These are phyloP conservation scores for Cutaneotrichosporon mucoides DNA, from an alignment of 1,284 basidiomycete genomes.

Conservation along the genomic window DNA sequence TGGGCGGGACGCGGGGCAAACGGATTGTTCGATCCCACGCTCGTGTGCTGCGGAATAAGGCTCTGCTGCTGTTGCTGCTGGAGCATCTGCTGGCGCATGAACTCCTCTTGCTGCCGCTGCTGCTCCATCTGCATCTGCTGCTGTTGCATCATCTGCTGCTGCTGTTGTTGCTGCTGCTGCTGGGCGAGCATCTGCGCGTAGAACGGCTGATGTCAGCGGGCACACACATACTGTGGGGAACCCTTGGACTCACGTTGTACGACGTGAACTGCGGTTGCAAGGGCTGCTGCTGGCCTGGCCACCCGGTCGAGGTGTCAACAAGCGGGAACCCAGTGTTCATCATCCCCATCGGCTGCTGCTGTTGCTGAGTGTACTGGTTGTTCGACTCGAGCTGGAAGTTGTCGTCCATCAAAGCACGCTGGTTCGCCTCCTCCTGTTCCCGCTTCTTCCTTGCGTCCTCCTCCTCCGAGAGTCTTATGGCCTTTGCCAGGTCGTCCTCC, in stretches of 20 bases:
- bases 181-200: slow-evolving; percentile 50
- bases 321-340: slow-evolving; percentile 54
- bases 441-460: slow-evolving; percentile 71
- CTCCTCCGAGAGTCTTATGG: slow-evolving; percentile 78
- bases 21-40: slow-evolving; percentile 87
- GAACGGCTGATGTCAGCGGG: slow-evolving; percentile 38
- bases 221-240: too few species aligned
- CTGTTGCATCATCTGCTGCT: slow-evolving; percentile 52
- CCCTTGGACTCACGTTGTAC: slow-evolving; percentile 50
- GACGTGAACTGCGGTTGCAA: slow-evolving; percentile 61
- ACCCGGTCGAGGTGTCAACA: slow-evolving; percentile 56
- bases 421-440: slow-evolving; percentile 70
- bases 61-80: slow-evolving; percentile 59
- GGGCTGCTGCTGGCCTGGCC: slow-evolving; percentile 45
- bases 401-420: slow-evolving; percentile 79
- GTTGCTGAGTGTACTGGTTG: slow-evolving; percentile 46
- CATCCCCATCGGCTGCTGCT: slow-evolving; percentile 40
- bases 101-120: too few species aligned
- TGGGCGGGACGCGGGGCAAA: slow-evolving; percentile 57
- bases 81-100: slow-evolving; percentile 45
- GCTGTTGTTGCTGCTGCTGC: slow-evolving; percentile 49
- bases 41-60: slow-evolving; percentile 56
- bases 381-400: slow-evolving; percentile 57
- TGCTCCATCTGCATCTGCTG: too few species aligned
- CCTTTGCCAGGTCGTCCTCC: slow-evolving; percentile 74